phyloP scores from a whole-genome alignment of 73 alveolate species.

The Paramecium caudatum region DNA sequence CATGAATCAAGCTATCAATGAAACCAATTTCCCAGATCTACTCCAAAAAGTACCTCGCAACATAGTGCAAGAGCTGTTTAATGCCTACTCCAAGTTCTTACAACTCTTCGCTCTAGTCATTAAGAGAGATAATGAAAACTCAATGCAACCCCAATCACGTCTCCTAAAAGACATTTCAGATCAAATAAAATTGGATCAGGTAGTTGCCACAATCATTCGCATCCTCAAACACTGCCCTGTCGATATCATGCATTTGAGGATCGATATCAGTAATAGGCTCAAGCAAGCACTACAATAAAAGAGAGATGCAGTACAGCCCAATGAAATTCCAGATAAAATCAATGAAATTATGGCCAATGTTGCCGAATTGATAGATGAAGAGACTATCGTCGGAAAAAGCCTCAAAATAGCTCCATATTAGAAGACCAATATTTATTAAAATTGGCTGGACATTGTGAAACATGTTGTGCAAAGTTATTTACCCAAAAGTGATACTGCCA shows the following conservation, averaged over 20 bases:
- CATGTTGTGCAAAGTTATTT: not conserved
- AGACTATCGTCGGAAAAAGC: not conserved
- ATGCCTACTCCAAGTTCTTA: constrained; percentile 25
- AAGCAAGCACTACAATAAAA: not conserved
- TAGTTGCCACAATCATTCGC: not conserved
- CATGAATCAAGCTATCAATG: not conserved
- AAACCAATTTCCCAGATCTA: constrained; percentile 41
- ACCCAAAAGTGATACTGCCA: not conserved
- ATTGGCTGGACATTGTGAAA: constrained; percentile 64
- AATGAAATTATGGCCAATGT: constrained; percentile 50
- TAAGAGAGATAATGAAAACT: not conserved
- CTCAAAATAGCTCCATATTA: not conserved
- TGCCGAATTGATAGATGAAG: constrained; percentile 51
- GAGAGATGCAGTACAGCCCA: not conserved
- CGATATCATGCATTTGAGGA: not conserved
- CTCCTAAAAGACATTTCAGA: constrained; percentile 24
- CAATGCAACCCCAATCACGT: not conserved
- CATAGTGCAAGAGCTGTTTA: not conserved
- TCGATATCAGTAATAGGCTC: constrained; percentile 24
- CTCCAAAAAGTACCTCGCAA: constrained; percentile 21
- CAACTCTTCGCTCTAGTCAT: not conserved
- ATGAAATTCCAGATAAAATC: constrained; percentile 23
- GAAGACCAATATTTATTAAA: not conserved
- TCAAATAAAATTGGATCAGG: constrained; percentile 16
- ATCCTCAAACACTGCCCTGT: constrained; percentile 32